Evolutionary conservation across 306 rosid species (phyloP), one percentile per base, ranked within the genome.

Genomic region (Quercus glauca): DNA sequence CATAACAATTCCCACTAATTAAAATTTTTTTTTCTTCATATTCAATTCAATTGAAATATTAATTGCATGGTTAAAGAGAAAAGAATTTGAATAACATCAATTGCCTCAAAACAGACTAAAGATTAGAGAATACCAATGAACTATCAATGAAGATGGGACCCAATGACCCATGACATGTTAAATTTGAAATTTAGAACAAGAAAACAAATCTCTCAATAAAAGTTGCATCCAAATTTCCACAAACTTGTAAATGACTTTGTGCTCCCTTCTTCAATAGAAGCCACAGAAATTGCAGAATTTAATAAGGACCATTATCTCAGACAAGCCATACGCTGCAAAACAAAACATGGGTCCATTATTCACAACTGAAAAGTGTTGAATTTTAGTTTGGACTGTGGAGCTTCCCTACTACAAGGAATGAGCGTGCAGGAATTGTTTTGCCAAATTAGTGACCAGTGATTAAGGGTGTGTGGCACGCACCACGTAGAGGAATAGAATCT

Each of bases 201-300:
- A 23, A 13, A 49, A 49, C 53, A 59, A 59, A 23, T 23, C 18
- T 59, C 53, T 49, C 1, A 49, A 49, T 49, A 49, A 14, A 23
- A 11, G 65, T 59, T n/a, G 19, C 1, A 13, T 13, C 0, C 69
- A 17, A 4, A 33, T 43, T 65, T 31, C 6, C 49, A 49, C 53
- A 65, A 29, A 6, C 49, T 17, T 33, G 25, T 18, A 14, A 33
- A 67, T 33, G 71, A 8, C 51, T 33, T 67, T 33, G 71, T 21
- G 11, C 14, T 9, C 26, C 26, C 15, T 33, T 19, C 13, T 67
- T 13, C 51, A 67, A 15, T 67, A 70, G 60, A 55, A 41, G 43
- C 81, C 81, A 78, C 76, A 78, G 29, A 58, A 78, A 70, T 57
- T 0, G 17, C 12, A 41, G 14, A 59, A 55, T 67, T n/a, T n/a